A percentile compares a stretch with the other conserved stretches of the same genome.
Evolutionary conservation across 768 basidiomycete genomes (phyloP).

Genomic region (Russula sp.): DNA sequence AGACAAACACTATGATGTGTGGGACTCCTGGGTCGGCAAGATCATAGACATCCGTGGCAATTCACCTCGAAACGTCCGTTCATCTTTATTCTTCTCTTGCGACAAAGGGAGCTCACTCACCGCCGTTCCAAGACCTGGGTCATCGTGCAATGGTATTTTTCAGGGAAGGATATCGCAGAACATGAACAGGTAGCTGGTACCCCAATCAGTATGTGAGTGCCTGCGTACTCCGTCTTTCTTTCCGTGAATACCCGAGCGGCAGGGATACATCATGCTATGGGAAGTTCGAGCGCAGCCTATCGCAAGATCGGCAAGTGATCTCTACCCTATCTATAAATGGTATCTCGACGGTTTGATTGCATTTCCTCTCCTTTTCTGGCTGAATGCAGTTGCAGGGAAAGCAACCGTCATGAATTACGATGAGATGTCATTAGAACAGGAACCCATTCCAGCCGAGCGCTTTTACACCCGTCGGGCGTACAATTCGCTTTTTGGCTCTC

Average conservation of each 20-base stretch:
- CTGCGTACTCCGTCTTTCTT: neutral
- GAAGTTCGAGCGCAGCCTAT: slow-evolving; percentile 16
- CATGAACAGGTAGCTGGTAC: neutral
- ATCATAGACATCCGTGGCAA: slow-evolving; percentile 13
- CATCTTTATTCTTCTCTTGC: neutral
- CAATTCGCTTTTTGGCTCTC: neutral
- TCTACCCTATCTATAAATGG: slow-evolving; percentile 12
- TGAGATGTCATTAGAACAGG: neutral
- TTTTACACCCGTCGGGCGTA: slow-evolving; percentile 15
- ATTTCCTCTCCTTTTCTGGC: neutral
- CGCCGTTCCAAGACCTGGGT: slow-evolving; percentile 4
- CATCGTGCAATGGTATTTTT: slow-evolving; percentile 4
- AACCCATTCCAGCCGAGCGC: neutral
- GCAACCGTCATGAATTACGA: slow-evolving; percentile 4
- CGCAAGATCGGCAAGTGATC: slow-evolving; percentile 3
- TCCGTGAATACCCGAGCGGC: neutral
- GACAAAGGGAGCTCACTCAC: neutral
- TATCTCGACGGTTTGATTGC: neutral
- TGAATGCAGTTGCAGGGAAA: slow-evolving; percentile 1
- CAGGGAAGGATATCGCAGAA: slow-evolving; percentile 14
- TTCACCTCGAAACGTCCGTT: slow-evolving; percentile 9
- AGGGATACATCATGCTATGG: slow-evolving; percentile 12
- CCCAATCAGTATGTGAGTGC: neutral
- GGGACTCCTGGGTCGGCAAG: slow-evolving; percentile 16
- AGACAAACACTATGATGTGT: neutral